Percentiles rank a stretch among this genome's conserved stretches.
Evolutionary conservation across 116 monocot species (phyloP).

Genomic region (Iris pallida): DNA sequence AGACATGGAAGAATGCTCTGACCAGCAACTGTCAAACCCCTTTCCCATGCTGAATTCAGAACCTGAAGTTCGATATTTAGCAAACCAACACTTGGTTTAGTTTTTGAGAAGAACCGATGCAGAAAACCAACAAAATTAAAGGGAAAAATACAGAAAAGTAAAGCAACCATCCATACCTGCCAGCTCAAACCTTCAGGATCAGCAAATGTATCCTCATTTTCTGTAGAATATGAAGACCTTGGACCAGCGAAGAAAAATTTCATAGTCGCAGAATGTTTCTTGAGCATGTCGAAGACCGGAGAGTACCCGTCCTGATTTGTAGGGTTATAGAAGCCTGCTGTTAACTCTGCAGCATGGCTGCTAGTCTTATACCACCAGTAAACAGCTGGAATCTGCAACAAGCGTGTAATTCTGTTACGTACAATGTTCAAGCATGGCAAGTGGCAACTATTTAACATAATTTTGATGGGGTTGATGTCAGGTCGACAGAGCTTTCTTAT

Average conservation of each 20-base stretch:
- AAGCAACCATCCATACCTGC: constrained; percentile 46
- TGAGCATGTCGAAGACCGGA: constrained; percentile 66
- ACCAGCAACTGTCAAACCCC: constrained; percentile 38
- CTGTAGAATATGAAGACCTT: constrained; percentile 18
- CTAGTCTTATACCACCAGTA: constrained; percentile 90
- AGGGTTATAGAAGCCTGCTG: constrained; percentile 88
- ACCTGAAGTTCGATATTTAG: constrained; percentile 28
- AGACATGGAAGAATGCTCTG: constrained; percentile 40
- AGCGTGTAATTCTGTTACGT: neutral
- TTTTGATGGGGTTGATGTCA: too few species aligned
- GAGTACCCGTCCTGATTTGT: constrained; percentile 88
- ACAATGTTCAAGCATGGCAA: neutral
- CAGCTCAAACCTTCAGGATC: constrained; percentile 65
- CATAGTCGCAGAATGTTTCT: constrained; percentile 59
- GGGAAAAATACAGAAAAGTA: neutral
- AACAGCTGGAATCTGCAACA: constrained; percentile 75
- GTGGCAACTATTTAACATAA: neutral
- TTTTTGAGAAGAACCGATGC: neutral
- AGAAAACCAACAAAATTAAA: neutral
- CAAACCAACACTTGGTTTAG: neutral
- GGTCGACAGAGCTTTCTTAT: too few species aligned
- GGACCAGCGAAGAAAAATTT: constrained; percentile 45
- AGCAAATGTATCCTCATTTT: constrained; percentile 52
- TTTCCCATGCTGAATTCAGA: constrained; percentile 74
- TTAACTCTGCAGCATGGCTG: constrained; percentile 88